phyloP scores from a whole-genome alignment of 441 rosid genomes.

The Erodium chrysanthum region DNA sequence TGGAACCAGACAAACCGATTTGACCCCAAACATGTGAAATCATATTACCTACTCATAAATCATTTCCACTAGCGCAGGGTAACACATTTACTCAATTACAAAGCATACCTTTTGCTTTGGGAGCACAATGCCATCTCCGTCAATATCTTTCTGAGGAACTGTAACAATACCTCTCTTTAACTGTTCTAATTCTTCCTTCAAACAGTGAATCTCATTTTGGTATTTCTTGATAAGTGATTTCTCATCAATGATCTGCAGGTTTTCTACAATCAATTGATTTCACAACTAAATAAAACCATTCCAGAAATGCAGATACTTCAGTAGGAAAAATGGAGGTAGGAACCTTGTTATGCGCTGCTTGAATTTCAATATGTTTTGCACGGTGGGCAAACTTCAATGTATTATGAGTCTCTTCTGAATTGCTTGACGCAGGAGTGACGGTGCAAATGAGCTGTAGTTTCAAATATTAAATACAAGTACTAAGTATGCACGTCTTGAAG shows the following conservation, averaged over 20 bases:
- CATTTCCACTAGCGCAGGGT: background rate
- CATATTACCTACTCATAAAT: background rate
- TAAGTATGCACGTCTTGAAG: background rate
- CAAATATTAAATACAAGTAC: conserved; percentile 22
- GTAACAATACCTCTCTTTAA: conserved; percentile 57
- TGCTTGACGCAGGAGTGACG: conserved; percentile 71
- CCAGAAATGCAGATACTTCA: background rate
- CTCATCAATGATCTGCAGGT: conserved; percentile 61
- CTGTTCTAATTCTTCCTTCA: conserved; percentile 64
- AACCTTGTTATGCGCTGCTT: conserved; percentile 61
- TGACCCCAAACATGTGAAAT: background rate
- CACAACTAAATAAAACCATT: conserved; percentile 13
- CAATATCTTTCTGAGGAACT: conserved; percentile 22
- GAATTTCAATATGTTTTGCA: conserved; percentile 72
- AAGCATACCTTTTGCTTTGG: conserved; percentile 75
- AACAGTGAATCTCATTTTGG: conserved; percentile 55
- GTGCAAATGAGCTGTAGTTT: conserved; percentile 68
- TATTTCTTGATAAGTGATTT: conserved; percentile 68
- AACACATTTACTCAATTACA: background rate
- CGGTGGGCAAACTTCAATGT: conserved; percentile 76
- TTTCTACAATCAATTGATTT: background rate
- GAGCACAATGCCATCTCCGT: conserved; percentile 63
- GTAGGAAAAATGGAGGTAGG: conserved; percentile 10
- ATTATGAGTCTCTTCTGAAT: conserved; percentile 69
- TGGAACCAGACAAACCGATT: background rate